Evolutionary conservation across 129 eudicot genomes (phyloP), one percentile per base, ranked within the genome.

Genomic region (Kitagawia praeruptora): DNA sequence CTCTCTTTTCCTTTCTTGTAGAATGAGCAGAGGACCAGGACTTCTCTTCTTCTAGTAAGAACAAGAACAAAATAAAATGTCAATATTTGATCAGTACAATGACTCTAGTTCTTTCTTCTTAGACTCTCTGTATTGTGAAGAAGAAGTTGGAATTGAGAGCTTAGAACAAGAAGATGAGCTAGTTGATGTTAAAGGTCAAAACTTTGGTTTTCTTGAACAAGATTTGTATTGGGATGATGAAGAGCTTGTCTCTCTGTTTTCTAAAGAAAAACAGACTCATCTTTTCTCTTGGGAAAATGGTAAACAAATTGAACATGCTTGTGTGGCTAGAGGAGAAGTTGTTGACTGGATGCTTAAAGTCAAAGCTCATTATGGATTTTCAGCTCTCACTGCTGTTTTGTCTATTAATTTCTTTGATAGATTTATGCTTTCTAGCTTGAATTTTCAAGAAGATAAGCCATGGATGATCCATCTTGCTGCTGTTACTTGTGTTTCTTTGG

Each of bases 381-480:
- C 93, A 45, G 78, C 91, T 53, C 85, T 91, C 79, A 91, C 97
- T 16, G 92, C 93, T 64, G 80, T 94, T 84, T 87, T 91, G 10
- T 88, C 96, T 37, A 86, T 94, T 49, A 90, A 92, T 81, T 94
- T 89, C 79, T 85, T 94, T 37, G 97, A 94, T 77, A 81, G 97
- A 83, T 94, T 89, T 27, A 28, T 66, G 71, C 82, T 92, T 14
- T 78, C 85, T 21, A 83, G 82, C 81, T 64, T 84, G 46, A 88
- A 80, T 46, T 85, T 86, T 79, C 89, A 88, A 79, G 75, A 88
- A 49, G 90, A 88, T 28, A 83, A 91, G 81, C 97, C 98, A 46
- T 94, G 98, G 98, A 89, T 89, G 93, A 79, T 90, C 77, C 98
- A 94, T 38, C 93, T 94, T 73, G 86, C 83, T 77, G 91, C 98